Percentiles rank a stretch among this genome's conserved stretches.
Evolutionary conservation across 1,139 yeast species (phyloP).

Genomic region (Diutina ranongensis): DNA sequence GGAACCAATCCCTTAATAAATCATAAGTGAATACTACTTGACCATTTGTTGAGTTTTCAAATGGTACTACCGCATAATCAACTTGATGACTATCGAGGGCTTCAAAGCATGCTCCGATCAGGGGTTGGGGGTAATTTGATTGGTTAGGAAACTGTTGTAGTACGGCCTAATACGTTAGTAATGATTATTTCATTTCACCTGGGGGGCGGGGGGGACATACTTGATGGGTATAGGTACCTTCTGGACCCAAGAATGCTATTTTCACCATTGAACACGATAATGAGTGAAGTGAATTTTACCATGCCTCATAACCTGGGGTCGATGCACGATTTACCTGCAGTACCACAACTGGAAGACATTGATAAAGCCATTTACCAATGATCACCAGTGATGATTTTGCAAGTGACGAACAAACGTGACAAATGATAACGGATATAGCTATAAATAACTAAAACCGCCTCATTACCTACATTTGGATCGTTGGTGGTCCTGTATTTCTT

Average conservation of each 20-base stretch:
- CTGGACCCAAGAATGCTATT: slow-evolving; percentile 77
- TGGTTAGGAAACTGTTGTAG: slow-evolving; percentile 52
- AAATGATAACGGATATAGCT: too few species aligned
- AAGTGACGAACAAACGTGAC: too few species aligned
- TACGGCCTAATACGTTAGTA: slow-evolving; percentile 45
- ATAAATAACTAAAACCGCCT: slow-evolving; percentile 3
- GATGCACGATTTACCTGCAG: too few species aligned
- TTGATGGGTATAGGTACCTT: slow-evolving; percentile 86
- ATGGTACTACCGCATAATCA: slow-evolving; percentile 76
- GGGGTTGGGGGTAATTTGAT: slow-evolving; percentile 29
- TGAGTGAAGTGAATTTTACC: too few species aligned
- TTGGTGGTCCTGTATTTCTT: slow-evolving; percentile 47
- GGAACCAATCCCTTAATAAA: slow-evolving; percentile 56
- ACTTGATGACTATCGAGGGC: slow-evolving; percentile 33
- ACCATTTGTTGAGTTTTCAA: slow-evolving; percentile 92
- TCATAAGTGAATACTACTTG: slow-evolving; percentile 83
- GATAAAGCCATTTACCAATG: not conserved
- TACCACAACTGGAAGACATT: not conserved
- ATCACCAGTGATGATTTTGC: too few species aligned
- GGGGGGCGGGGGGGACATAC: slow-evolving; percentile 23
- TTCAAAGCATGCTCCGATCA: slow-evolving; percentile 58
- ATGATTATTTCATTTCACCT: not conserved
- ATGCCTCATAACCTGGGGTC: too few species aligned
- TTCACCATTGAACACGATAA: too few species aligned
- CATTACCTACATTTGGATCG: slow-evolving; percentile 26